Conservation (phyloP, 106 monocot species). For the Phalaenopsis aphrodite region DNA sequence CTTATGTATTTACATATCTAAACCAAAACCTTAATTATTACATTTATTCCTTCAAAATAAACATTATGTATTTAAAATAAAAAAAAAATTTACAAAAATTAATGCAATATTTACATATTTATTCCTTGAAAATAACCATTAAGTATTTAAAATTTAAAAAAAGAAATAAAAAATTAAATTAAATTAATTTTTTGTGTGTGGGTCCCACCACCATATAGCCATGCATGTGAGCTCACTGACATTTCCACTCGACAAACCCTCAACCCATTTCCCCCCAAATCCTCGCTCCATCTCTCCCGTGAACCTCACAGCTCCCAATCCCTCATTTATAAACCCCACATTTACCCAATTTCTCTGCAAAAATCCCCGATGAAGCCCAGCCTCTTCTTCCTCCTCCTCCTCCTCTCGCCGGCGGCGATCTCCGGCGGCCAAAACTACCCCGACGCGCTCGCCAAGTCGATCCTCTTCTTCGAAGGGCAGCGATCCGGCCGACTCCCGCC, state of each 20-base stretch:
- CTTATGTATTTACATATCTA: too few relatives aligned
- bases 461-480: slow-evolving; percentile 92
- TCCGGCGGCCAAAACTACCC: slow-evolving; percentile 44
- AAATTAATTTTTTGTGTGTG: too few relatives aligned
- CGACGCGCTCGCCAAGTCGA: slow-evolving; percentile 75
- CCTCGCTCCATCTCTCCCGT: neutral
- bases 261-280: neutral
- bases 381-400: slow-evolving; percentile 7
- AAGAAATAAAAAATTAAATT: too few relatives aligned
- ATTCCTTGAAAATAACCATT: too few relatives aligned
- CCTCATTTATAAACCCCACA: neutral
- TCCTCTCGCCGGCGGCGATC: neutral
- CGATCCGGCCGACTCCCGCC: slow-evolving; percentile 73
- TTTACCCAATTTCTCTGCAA: too few relatives aligned
- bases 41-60: too few relatives aligned
- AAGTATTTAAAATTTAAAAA: too few relatives aligned
- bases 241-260: neutral
- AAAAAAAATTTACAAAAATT: too few relatives aligned
- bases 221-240: slow-evolving; percentile 2
- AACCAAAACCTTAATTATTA: too few relatives aligned
- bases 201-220: neutral
- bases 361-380: too few relatives aligned
- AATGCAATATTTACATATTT: too few relatives aligned
- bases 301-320: neutral
- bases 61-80: too few relatives aligned